Base-by-base conservation (phyloP, 805 yeast genomes). In the Tetrapisispora fleetii region DNA sequence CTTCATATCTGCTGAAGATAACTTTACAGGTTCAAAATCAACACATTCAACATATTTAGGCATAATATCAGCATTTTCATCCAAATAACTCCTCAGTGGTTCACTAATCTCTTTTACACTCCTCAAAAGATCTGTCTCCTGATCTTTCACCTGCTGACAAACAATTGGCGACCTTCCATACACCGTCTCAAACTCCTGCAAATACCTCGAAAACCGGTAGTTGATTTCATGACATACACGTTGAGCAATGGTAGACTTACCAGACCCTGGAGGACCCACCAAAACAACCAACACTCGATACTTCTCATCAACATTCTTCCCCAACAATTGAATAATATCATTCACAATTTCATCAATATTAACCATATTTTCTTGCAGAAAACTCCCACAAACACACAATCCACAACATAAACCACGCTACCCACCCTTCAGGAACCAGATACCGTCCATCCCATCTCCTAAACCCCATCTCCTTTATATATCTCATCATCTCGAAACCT, bases 241-340 rank as follows among this genome's bases (percentile, higher is more conserved):
- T 37, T 59, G 58, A 1, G 90, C 80, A 35, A 81, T 58, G 0
- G 95, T 84, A 3, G 90, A 76, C 62, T 87, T 87, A 0, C 96
- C 96, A 0, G 90, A 79, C 6, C 96, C 96, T 2, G 96, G 95
- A 0, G 80, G 73, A 1, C 95, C 96, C 2, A 81, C 80, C 13
- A 88, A 58, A 0, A 83, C 67, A 10, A 88, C 69, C 17, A 83
- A 50, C 2, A 79, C 61, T 53, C 90, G 67, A 50, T 76, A 71
- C 37, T 62, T 60, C 0, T 52, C 50, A 14, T 64, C 57, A 16
- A 55, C 43, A 13, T 47, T 49, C 3, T 56, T 46, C 11, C 59
- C 55, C 5, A 65, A 58, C 17, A 68, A 52, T 13, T 53, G 43
- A 2, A 69, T 46, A 0, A 68, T 62, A 40, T 71, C 55, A 27